Base-by-base conservation (phyloP, 164 flowering plant genomes). In the Umbilicus rupestris region DNA sequence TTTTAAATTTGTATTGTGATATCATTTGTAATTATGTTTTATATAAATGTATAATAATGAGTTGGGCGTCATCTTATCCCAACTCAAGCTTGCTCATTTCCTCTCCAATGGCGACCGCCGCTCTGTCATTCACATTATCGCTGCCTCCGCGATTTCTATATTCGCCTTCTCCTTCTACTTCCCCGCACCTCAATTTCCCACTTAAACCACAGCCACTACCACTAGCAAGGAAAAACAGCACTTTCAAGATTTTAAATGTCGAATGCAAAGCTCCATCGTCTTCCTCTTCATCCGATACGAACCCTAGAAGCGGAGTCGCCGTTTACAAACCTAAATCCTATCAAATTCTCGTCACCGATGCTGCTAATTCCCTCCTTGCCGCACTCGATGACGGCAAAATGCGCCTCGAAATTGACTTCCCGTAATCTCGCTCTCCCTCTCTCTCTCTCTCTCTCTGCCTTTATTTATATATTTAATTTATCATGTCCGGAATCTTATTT, bases 401-500 rank as follows among this genome's bases (percentile, higher is more conserved):
- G 63, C 92, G 97, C 33, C 73, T 93, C 64, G 97, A 93, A 71
- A 93, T 93, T 62, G 98, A 93, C 62, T 93, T 93, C 81, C 98
- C 98, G 98, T 93, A 74, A 80, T 31, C 26, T 66, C 69, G 44
- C 55, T 28, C 42, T 31, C 39, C 28, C 64, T 58, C 17, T 15
- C 24, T 58, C 39, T 33, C 24, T 26, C 17, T 0, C 20, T 60
- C 37, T 14, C 19, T 60, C 35, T 50, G n/a, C 57, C n/a, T 19
- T 24, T 30, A 6, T 59, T 29, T 16, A 7, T 60, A 16, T 31
- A 15, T 60, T 60, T 31, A 60, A 31, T 60, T 17, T 30, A 31
- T 15, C 2, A 59, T 29, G 12, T 59, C 37, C 7, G 16, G 35
- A 0, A 1, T 46, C 19, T 29, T 28, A 6, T 15, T 49, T n/a